Evolutionary conservation across 805 yeast species (phyloP), one percentile per base, ranked within the genome.

Genomic region (Pichia ethanolica): DNA sequence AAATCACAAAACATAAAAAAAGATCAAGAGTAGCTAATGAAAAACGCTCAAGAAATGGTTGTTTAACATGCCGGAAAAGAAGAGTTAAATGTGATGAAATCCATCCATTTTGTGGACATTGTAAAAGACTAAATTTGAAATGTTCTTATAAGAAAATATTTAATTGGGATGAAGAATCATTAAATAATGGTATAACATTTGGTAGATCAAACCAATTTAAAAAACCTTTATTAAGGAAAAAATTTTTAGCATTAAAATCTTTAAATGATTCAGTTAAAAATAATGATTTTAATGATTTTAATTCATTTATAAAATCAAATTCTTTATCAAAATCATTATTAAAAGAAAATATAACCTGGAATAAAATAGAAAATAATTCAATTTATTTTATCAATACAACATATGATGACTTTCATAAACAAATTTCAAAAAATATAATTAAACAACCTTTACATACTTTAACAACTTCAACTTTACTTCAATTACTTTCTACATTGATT

Each of bases 71-170:
- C n/a, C 30, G 26, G 11, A 26, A 35, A 5, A 35, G 47, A 10
- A 44, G 38, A 44, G 47, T 44, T 14, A 44, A 44, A 36, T 44
- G 47, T 44, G 47, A 44, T 28, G 47, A 44, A 35, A 27, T 14
- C 12, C 47, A 37, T 28, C 65, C 65, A 5, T 41, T 37, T 7
- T 62, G 66, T 33, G n/a, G 35, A 5, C 48, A 53, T 14, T 62
- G 66, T 40, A 10, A 12, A 6, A 49, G 61, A 32, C 52, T 60
- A 36, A 43, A 46, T 1, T 45, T 58, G 5, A 39, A 41, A 13
- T 62, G 66, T 43, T 42, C 49, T 10, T 61, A 62, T 46, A 45
- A 35, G 5, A 51, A 49, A 33, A 48, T 39, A 33, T 42, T 55
- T 6, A 47, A 48, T 33, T 62, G 64, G 64, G 44, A 45, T 38